phyloP scores from a whole-genome alignment of 495 filamentous ascomycete genomes.

The Tuber indicum region DNA sequence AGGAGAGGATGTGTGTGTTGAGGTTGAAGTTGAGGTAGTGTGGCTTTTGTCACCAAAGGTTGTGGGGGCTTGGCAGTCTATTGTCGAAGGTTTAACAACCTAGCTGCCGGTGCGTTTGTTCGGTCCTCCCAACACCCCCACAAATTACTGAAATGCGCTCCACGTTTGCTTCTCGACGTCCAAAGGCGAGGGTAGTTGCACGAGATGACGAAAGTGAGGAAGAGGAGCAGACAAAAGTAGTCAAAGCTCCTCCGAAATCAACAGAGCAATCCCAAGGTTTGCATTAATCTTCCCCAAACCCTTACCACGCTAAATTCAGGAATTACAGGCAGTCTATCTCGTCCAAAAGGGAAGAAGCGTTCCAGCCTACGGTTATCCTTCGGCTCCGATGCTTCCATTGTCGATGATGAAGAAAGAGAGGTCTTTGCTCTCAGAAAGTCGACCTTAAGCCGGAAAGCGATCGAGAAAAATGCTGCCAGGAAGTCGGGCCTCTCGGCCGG shows the following conservation, averaged over 20 bases:
- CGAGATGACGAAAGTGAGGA: slow-evolving; percentile 44
- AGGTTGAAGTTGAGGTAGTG: slow-evolving; percentile 8
- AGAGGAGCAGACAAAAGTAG: slow-evolving; percentile 44
- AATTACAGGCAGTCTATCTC: slow-evolving; percentile 15
- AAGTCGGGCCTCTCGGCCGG: slow-evolving; percentile 44
- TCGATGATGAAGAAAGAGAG: slow-evolving; percentile 52
- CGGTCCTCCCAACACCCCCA: background rate
- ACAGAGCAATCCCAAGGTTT: background rate
- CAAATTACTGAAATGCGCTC: slow-evolving; percentile 21
- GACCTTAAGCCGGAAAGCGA: slow-evolving; percentile 59
- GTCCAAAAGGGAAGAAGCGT: slow-evolving; percentile 52
- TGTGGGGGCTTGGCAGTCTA: background rate
- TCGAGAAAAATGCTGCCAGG: slow-evolving; percentile 64
- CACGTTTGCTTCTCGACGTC: slow-evolving; percentile 30
- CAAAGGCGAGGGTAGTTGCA: slow-evolving; percentile 39
- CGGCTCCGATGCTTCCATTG: slow-evolving; percentile 56
- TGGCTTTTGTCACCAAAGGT: background rate
- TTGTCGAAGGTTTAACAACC: background rate
- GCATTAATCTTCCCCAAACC: slow-evolving; percentile 17
- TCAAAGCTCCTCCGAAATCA: slow-evolving; percentile 30
- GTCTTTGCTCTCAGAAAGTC: slow-evolving; percentile 64
- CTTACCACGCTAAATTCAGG: background rate
- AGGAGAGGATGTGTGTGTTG: slow-evolving; percentile 22
- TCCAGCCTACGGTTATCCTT: slow-evolving; percentile 69
- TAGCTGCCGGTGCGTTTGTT: background rate